Percentiles rank a stretch among this genome's conserved stretches.
phyloP scores from a whole-genome alignment of 2,329 filamentous ascomycete genomes.

The Madurella mycetomatis region DNA sequence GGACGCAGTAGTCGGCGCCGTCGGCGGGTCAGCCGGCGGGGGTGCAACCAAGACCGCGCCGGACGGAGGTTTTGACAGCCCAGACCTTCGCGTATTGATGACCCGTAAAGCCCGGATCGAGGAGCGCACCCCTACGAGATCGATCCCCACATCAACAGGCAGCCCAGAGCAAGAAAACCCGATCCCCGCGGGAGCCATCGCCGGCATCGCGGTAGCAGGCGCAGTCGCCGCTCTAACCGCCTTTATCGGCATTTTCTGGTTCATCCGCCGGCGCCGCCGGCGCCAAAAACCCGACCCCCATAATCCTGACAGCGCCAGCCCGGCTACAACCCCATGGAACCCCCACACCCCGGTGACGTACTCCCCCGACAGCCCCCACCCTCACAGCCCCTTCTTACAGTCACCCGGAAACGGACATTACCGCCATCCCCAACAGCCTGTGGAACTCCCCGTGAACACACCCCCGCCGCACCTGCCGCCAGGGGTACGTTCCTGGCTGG shows the following conservation, averaged over 20 bases:
- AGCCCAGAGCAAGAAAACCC: constrained; percentile 2
- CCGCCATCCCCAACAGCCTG: background rate
- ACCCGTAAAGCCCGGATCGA: constrained; percentile 43
- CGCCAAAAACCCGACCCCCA: background rate
- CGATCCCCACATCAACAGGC: constrained; percentile 27
- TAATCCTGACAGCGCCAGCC: background rate
- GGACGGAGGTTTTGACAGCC: constrained; percentile 43
- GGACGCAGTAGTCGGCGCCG: constrained; percentile 42
- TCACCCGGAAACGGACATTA: background rate
- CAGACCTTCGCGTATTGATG: constrained; percentile 52
- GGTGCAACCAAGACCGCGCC: constrained; percentile 51
- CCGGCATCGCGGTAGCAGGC: constrained; percentile 41
- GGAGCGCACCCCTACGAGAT: constrained; percentile 48
- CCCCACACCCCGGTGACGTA: background rate
- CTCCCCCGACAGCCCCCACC: constrained; percentile 2
- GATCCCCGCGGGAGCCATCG: constrained; percentile 39
- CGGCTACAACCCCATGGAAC: background rate
- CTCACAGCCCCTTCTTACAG: constrained; percentile 4
- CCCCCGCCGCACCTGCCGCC: background rate
- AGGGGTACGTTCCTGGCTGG: constrained; percentile 5
- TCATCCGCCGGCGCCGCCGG: constrained; percentile 27
- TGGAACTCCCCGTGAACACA: constrained; percentile 9
- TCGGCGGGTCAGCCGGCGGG: constrained; percentile 49
- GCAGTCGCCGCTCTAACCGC: constrained; percentile 29
- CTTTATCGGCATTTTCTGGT: constrained; percentile 28